Conservation (phyloP, 1,284 basidiomycete species). For the Malassezia vespertilionis region DNA sequence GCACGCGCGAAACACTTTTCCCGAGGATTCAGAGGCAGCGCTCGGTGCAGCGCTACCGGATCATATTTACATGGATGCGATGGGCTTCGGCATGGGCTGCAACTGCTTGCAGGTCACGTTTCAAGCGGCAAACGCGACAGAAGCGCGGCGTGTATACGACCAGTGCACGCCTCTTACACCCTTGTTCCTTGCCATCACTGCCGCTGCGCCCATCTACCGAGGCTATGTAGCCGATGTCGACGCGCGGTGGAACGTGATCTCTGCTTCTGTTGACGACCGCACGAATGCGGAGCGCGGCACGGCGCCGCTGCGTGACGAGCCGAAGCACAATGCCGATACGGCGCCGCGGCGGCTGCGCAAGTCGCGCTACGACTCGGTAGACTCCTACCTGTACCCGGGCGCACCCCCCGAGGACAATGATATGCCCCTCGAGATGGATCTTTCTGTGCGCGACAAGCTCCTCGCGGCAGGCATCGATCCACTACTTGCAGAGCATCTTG, state of each 20-base stretch:
- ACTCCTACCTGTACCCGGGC: constrained; percentile 63
- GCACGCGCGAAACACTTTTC: constrained; percentile 65
- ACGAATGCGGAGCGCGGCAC: constrained; percentile 85
- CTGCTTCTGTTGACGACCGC: constrained; percentile 89
- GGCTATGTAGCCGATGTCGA: constrained; percentile 93
- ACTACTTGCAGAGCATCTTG: constrained; percentile 75
- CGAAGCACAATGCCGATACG: constrained; percentile 6
- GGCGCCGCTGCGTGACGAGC: constrained; percentile 37
- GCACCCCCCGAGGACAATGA: constrained; percentile 62
- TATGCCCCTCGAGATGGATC: constrained; percentile 67
- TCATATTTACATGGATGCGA: constrained; percentile 97
- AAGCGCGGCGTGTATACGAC: constrained; percentile 87
- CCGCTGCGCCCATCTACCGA: constrained; percentile 84
- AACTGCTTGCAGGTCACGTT: constrained; percentile 96
- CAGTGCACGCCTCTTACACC: constrained; percentile 85
- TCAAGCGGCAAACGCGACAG: constrained; percentile 83
- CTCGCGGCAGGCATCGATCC: constrained; percentile 62
- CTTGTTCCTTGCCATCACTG: constrained; percentile 88
- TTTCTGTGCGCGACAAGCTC: constrained; percentile 49
- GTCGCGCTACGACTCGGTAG: constrained; percentile 91
- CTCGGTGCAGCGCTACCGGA: constrained; percentile 68
- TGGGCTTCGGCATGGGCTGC: constrained; percentile 99
- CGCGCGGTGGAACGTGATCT: constrained; percentile 95
- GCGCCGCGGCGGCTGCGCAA: constrained; percentile 64
- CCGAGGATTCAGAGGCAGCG: constrained; percentile 76